A percentile compares a stretch with the other conserved stretches of the same genome.
phyloP scores from a whole-genome alignment of 23 red algal genomes.

The Porphyridium purpureum region DNA sequence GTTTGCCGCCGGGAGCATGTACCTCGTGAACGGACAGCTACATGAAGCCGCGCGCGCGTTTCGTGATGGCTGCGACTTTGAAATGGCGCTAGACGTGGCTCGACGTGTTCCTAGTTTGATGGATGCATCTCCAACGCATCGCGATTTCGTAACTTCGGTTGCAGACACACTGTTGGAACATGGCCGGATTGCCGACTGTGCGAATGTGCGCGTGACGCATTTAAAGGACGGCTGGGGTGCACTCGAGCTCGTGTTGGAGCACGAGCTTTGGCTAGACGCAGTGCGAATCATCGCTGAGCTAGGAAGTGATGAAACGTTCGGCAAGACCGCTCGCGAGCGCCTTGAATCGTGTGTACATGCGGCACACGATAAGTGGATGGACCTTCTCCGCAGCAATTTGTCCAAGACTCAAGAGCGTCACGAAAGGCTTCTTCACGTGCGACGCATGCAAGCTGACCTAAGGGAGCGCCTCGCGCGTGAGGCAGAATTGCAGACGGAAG shows the following conservation, averaged over 20 bases:
- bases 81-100: constrained; percentile 8
- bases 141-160: no score
- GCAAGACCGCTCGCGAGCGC: neutral
- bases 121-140: no score
- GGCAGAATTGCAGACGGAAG: neutral
- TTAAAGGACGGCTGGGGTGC: no score
- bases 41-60: constrained; percentile 10
- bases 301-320: no score
- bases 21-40: constrained; percentile 18
- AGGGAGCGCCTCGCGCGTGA: neutral
- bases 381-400: neutral
- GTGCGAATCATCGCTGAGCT: no score
- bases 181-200: no score
- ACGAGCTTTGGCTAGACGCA: no score
- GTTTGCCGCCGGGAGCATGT: constrained; percentile 20
- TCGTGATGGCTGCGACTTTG: constrained; percentile 28
- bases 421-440: neutral
- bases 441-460: no score
- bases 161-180: no score
- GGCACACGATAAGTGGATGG: neutral
- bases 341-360: neutral
- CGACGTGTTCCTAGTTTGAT: constrained; percentile 1
- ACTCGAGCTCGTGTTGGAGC: no score
- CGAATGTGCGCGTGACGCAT: no score
- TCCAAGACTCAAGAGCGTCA: neutral